These are phyloP conservation scores for Laetiporus sulphureus DNA, from an alignment of 1,284 basidiomycete species.

Conservation along the genomic window DNA sequence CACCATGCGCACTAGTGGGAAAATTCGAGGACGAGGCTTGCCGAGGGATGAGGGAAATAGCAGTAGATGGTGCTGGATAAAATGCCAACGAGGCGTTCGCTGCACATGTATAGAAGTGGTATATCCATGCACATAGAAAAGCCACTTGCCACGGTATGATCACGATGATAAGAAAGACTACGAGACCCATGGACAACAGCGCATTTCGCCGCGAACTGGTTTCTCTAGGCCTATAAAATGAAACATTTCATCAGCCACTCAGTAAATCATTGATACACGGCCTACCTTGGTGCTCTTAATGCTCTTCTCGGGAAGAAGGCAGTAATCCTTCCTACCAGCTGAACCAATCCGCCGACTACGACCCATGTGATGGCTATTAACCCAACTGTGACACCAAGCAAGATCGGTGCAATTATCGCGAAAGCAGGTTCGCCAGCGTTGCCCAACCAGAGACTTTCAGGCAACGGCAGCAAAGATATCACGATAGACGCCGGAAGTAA, in stretches of 20 bases:
- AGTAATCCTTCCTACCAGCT: slow-evolving; percentile 2
- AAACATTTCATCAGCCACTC: background rate
- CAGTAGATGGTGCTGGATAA: slow-evolving; percentile 2
- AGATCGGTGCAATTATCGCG: slow-evolving; percentile 43
- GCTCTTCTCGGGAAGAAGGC: slow-evolving; percentile 13
- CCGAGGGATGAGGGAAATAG: slow-evolving; percentile 12
- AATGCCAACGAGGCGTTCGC: slow-evolving; percentile 16
- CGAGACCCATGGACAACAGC: slow-evolving; percentile 50
- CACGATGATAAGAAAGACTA: slow-evolving; percentile 64
- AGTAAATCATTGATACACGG: slow-evolving; percentile 5
- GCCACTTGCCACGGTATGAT: slow-evolving; percentile 89
- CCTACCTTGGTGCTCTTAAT: slow-evolving; percentile 34
- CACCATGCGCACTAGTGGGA: too few relatives aligned
- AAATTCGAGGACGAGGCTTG: background rate
- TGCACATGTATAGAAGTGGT: slow-evolving; percentile 66
- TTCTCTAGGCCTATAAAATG: slow-evolving; percentile 28
- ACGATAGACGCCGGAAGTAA: slow-evolving; percentile 38
- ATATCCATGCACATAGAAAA: slow-evolving; percentile 74
- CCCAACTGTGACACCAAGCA: slow-evolving; percentile 52
- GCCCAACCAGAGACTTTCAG: slow-evolving; percentile 49
- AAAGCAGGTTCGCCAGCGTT: slow-evolving; percentile 45
- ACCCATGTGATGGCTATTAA: slow-evolving; percentile 56
- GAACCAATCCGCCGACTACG: slow-evolving; percentile 12
- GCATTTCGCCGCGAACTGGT: slow-evolving; percentile 32
- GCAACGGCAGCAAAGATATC: slow-evolving; percentile 51